Percentiles rank a stretch among this genome's conserved stretches.
phyloP scores from a whole-genome alignment of 1,284 basidiomycete genomes.

The Moesziomyces sp. region DNA sequence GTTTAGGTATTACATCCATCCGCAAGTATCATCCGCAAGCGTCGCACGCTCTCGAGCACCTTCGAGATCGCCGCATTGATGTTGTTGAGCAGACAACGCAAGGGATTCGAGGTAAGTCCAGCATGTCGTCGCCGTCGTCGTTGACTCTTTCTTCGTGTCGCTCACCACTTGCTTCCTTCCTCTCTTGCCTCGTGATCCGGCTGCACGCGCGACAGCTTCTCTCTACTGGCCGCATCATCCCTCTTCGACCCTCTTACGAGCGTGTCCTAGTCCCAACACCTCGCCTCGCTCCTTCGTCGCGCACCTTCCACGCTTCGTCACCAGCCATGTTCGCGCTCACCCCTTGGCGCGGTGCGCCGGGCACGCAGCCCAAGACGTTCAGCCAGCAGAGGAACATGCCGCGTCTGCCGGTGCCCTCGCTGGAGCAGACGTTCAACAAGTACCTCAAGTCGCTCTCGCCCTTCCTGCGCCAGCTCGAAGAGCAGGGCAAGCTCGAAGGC shows the following conservation, averaged over 20 bases:
- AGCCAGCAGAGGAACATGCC: conserved; percentile 69
- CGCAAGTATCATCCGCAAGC: conserved; percentile 7
- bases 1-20: conserved; percentile 1
- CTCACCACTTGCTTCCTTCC: not conserved
- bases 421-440: conserved; percentile 79
- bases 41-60: conserved; percentile 22
- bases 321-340: conserved; percentile 68
- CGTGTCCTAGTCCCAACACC: conserved; percentile 16
- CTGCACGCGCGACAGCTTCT: conserved; percentile 16
- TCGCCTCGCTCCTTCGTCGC: conserved; percentile 4
- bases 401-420: conserved; percentile 85
- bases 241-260: conserved; percentile 14
- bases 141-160: conserved; percentile 1
- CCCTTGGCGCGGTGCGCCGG: conserved; percentile 58
- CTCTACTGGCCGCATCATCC: conserved; percentile 23
- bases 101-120: conserved; percentile 38
- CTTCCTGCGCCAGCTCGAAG: conserved; percentile 73
- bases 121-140: not conserved
- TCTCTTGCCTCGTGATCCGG: not conserved
- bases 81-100: conserved; percentile 46
- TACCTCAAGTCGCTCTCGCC: conserved; percentile 86
- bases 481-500: conserved; percentile 72
- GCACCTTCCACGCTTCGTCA: conserved; percentile 32
- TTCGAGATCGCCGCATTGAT: conserved; percentile 38
- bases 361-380: conserved; percentile 69